phyloP scores from a whole-genome alignment of 129 eudicot species.

The Flaveria trinervia region DNA sequence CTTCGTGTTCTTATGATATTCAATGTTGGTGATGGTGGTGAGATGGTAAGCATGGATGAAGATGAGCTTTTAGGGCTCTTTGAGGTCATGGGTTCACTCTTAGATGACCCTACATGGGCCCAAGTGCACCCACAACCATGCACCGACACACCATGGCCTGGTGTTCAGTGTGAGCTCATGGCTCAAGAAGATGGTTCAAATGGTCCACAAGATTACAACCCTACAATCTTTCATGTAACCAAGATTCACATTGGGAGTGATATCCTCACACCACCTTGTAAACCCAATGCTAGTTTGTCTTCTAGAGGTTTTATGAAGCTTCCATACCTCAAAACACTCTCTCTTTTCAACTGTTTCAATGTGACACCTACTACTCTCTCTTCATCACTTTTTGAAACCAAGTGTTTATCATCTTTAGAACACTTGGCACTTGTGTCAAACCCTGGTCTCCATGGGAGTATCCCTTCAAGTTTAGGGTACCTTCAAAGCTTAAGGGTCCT shows the following conservation, averaged over 20 bases:
- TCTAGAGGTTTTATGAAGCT: slow-evolving; percentile 43
- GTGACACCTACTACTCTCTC: slow-evolving; percentile 40
- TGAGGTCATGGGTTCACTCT: slow-evolving; percentile 67
- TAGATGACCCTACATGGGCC: slow-evolving; percentile 68
- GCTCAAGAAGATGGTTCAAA: slow-evolving; percentile 41
- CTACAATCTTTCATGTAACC: slow-evolving; percentile 64
- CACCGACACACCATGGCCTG: slow-evolving; percentile 81
- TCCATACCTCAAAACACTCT: slow-evolving; percentile 60
- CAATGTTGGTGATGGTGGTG: slow-evolving; percentile 23
- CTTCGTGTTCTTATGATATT: slow-evolving; percentile 25
- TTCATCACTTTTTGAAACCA: slow-evolving; percentile 43
- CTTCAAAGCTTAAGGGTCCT: slow-evolving; percentile 38
- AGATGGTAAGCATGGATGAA: slow-evolving; percentile 52
- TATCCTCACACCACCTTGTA: slow-evolving; percentile 56
- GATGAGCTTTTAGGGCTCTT: slow-evolving; percentile 62
- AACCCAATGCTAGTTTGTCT: slow-evolving; percentile 45
- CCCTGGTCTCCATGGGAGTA: slow-evolving; percentile 52
- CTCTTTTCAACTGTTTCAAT: slow-evolving; percentile 58
- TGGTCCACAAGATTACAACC: slow-evolving; percentile 41
- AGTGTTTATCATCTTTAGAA: slow-evolving; percentile 46
- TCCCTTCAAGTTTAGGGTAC: slow-evolving; percentile 51
- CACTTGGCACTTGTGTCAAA: slow-evolving; percentile 56
- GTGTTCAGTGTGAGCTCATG: slow-evolving; percentile 67
- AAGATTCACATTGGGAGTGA: slow-evolving; percentile 67
- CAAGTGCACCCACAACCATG: slow-evolving; percentile 70